Percentiles rank a stretch among this genome's conserved stretches.
phyloP scores from a whole-genome alignment of 306 rosid genomes.

The Malus fusca region DNA sequence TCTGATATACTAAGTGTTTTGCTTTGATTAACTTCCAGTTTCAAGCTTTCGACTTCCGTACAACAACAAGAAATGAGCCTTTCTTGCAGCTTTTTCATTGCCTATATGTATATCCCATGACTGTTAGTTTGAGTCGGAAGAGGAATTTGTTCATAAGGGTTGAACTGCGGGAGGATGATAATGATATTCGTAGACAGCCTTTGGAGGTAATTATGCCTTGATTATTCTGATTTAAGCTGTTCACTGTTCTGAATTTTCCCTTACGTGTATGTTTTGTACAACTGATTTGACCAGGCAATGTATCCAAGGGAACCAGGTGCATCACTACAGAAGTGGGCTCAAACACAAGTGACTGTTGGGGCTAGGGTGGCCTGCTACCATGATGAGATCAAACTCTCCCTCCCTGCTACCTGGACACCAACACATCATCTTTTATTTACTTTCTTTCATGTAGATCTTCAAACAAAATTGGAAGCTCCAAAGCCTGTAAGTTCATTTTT shows the following conservation, averaged over 20 bases:
- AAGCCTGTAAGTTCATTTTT: slow-evolving; percentile 59
- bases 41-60: slow-evolving; percentile 98
- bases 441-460: slow-evolving; percentile 84
- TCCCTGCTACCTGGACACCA: slow-evolving; percentile 96
- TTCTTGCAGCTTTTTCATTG: slow-evolving; percentile 98
- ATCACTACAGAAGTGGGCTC: slow-evolving; percentile 68
- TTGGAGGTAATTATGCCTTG: slow-evolving; percentile 57
- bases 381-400: slow-evolving; percentile 89
- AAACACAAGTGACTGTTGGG: slow-evolving; percentile 89
- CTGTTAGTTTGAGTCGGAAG: slow-evolving; percentile 93
- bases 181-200: slow-evolving; percentile 79
- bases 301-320: slow-evolving; percentile 73
- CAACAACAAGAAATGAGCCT: slow-evolving; percentile 92
- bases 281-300: slow-evolving; percentile 55
- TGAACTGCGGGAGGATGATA: slow-evolving; percentile 91
- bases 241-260: not conserved
- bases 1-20: slow-evolving; percentile 17
- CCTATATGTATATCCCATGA: slow-evolving; percentile 84
- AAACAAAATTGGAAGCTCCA: slow-evolving; percentile 91
- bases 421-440: slow-evolving; percentile 84
- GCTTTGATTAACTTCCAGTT: slow-evolving; percentile 55
- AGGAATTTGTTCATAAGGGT: slow-evolving; percentile 81
- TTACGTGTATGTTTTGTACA: slow-evolving; percentile 13
- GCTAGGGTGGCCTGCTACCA: slow-evolving; percentile 73
- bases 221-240: slow-evolving; percentile 4